Evolutionary conservation across 305 asterid species (phyloP), one percentile per base, ranked within the genome.

Genomic region (Striga hermonthica): DNA sequence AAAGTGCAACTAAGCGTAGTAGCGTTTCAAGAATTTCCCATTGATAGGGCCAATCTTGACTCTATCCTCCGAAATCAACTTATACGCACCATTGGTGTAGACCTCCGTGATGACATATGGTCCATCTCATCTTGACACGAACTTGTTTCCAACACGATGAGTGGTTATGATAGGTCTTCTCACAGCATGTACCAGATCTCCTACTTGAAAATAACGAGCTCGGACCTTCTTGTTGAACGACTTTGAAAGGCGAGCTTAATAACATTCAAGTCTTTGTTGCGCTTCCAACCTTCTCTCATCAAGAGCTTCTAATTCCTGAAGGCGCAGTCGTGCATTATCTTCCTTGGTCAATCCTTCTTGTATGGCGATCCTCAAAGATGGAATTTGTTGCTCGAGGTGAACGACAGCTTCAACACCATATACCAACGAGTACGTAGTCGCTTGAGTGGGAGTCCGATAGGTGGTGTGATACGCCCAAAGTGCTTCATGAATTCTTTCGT

Each of bases 391-490:
- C 9, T 60, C 65, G 4, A 61, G 9, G 4, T 54, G 55, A 9
- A 49, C 50, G 13, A 39, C 43, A 39, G 43, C 43, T 39, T 39
- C 9, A 39, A 39, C 43, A 8, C 43, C 43, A 39, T 39, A 39
- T 8, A 39, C 43, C 0, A 64, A n/a, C 8, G 14, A 11, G 9
- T 35, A 49, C 7, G 69, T n/a, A 12, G 68, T 63, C 1, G 34
- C 49, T 64, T 64, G 49, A n/a, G 69, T 64, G 2, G 68, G 12
- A 0, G 59, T 63, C 5, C 58, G 1, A 45, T 47, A 36, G 1
- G 44, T 63, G 5, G 45, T 47, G 7, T 13, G 7, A 6, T 63
- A 48, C 3, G 34, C 57, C 57, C 9, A 50, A 0, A 50, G 9
- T 13, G 59, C 37, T 54, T 54, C 38, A 15, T 7, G 2, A 1